Evolutionary conservation across 1,139 yeast genomes (phyloP).

Genomic region (Taphrina pruni): DNA sequence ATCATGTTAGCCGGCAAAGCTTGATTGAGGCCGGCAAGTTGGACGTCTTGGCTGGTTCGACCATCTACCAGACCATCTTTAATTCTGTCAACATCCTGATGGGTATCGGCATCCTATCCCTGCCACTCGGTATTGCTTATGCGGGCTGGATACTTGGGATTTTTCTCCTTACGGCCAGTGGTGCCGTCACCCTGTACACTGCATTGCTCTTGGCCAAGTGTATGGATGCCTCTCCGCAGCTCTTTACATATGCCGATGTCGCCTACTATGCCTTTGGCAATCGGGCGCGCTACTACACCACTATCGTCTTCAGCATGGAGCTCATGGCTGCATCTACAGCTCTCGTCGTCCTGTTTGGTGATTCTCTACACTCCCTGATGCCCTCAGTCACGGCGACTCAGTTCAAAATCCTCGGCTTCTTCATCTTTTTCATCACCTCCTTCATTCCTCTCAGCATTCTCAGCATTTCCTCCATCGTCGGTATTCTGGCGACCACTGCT

Average conservation of each 20-base stretch:
- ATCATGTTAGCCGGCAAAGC: slow-evolving; percentile 22
- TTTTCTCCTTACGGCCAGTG: slow-evolving; percentile 32
- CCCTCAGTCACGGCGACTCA: slow-evolving; percentile 58
- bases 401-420: slow-evolving; percentile 66
- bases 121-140: slow-evolving; percentile 77
- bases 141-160: slow-evolving; percentile 83
- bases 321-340: slow-evolving; percentile 76
- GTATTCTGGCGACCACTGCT: slow-evolving; percentile 72
- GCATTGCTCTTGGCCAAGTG: slow-evolving; percentile 70
- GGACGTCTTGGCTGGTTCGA: slow-evolving; percentile 26
- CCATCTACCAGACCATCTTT: slow-evolving; percentile 73
- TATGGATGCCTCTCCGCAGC: slow-evolving; percentile 73
- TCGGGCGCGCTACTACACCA: slow-evolving; percentile 66
- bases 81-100: slow-evolving; percentile 83
- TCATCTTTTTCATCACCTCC: slow-evolving; percentile 66
- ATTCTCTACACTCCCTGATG: slow-evolving; percentile 72
- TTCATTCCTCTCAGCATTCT: slow-evolving; percentile 75
- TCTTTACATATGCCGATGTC: slow-evolving; percentile 87
- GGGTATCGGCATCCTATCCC: slow-evolving; percentile 83
- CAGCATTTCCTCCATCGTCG: slow-evolving; percentile 73
- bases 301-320: slow-evolving; percentile 75
- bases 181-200: slow-evolving; percentile 64
- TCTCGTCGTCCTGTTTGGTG: slow-evolving; percentile 79
- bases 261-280: slow-evolving; percentile 77
- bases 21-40: slow-evolving; percentile 19